phyloP scores from a whole-genome alignment of 208 protist species.

The Wallacemonas sp. region DNA sequence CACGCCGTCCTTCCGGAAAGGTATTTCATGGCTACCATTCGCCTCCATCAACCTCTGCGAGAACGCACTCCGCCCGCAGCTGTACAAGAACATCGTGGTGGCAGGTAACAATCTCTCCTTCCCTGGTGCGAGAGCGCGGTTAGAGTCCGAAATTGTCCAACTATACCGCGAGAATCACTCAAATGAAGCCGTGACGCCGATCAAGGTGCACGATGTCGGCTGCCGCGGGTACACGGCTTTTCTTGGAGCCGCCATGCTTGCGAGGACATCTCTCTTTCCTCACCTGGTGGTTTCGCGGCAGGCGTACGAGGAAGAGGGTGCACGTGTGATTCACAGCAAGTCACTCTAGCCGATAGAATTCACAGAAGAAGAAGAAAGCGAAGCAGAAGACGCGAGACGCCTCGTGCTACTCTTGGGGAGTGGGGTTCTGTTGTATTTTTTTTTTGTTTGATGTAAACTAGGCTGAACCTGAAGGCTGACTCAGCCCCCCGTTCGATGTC shows the following conservation, averaged over 20 bases:
- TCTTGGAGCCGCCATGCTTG: constrained; percentile 82
- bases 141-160: constrained; percentile 88
- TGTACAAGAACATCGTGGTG: constrained; percentile 94
- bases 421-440: constrained; percentile 1
- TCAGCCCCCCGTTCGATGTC: too few relatives aligned
- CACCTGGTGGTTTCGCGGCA: constrained; percentile 78
- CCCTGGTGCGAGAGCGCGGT: constrained; percentile 67
- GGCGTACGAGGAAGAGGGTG: constrained; percentile 87
- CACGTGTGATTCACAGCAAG: constrained; percentile 89
- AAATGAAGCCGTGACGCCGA: constrained; percentile 81
- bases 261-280: constrained; percentile 85
- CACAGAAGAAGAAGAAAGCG: too few relatives aligned
- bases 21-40: constrained; percentile 91
- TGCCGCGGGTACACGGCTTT: constrained; percentile 83
- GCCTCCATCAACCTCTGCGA: constrained; percentile 93
- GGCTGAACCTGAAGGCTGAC: too few relatives aligned
- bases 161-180: constrained; percentile 86
- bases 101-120: constrained; percentile 92
- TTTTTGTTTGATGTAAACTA: constrained; percentile 4
- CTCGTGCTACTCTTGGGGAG: neutral
- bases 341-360: constrained; percentile 36
- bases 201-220: constrained; percentile 63
- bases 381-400: too few relatives aligned
- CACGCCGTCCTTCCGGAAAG: constrained; percentile 81
- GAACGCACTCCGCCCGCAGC: constrained; percentile 77